Evolutionary conservation across 345 rosid genomes (phyloP).

Genomic region (Pseudoturritis turrita): DNA sequence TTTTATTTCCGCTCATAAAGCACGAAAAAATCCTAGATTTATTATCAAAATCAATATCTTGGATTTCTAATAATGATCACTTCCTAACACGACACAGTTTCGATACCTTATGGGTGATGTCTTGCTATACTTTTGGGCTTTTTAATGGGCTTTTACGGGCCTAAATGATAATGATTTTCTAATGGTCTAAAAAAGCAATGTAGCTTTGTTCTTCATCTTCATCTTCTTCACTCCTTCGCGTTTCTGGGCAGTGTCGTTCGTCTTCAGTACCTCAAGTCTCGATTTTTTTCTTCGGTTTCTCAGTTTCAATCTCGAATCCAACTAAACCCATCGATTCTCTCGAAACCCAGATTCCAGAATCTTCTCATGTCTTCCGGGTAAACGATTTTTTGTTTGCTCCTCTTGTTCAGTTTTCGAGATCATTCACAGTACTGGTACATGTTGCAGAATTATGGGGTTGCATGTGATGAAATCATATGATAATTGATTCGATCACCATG

Average conservation of each 20-base stretch:
- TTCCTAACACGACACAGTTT: too few species aligned
- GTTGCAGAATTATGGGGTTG: too few species aligned
- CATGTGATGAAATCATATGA: too few species aligned
- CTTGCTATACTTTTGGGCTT: background rate
- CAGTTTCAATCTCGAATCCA: slow-evolving; percentile 40
- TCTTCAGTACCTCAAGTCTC: slow-evolving; percentile 39
- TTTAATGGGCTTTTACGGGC: background rate
- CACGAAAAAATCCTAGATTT: too few species aligned
- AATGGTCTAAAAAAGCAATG: too few species aligned
- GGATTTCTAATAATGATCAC: too few species aligned
- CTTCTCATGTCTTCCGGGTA: background rate
- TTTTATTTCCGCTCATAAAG: too few species aligned
- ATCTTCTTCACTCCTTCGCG: slow-evolving; percentile 46
- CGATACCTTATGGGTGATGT: background rate
- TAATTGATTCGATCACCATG: slow-evolving; percentile 4
- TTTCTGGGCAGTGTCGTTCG: slow-evolving; percentile 11
- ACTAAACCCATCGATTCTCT: slow-evolving; percentile 24
- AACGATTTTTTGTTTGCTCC: too few species aligned
- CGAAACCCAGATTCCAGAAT: slow-evolving; percentile 33
- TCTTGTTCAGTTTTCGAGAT: too few species aligned
- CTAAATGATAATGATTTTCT: too few species aligned
- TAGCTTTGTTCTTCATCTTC: slow-evolving; percentile 51
- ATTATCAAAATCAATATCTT: too few species aligned
- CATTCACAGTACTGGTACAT: too few species aligned
- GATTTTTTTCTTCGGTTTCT: slow-evolving; percentile 55